These are phyloP conservation scores for Barnettozyma pratensis DNA, from an alignment of 805 yeast species.

Conservation along the genomic window DNA sequence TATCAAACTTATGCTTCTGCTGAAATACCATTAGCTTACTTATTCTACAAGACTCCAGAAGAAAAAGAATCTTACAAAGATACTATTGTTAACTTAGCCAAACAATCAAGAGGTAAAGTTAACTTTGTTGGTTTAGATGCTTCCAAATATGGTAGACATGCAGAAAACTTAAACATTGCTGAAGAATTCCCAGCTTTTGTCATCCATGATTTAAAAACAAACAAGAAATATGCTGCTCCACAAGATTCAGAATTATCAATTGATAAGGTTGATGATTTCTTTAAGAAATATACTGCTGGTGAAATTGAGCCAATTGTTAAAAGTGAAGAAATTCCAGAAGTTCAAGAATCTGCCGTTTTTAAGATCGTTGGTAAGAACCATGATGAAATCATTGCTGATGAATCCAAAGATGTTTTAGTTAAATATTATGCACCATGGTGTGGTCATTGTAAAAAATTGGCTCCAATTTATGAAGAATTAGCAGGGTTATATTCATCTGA, in stretches of 20 bases:
- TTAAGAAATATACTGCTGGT: constrained; percentile 60
- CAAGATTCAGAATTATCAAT: constrained; percentile 52
- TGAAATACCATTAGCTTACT: constrained; percentile 78
- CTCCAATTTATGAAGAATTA: constrained; percentile 84
- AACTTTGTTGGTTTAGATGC: constrained; percentile 91
- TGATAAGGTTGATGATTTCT: constrained; percentile 53
- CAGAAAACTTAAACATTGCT: constrained; percentile 76
- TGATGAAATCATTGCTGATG: constrained; percentile 56
- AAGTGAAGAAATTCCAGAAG: constrained; percentile 81
- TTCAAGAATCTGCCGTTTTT: constrained; percentile 68
- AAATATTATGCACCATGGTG: constrained; percentile 98
- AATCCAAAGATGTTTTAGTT: constrained; percentile 66
- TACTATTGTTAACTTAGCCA: constrained; percentile 58
- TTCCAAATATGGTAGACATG: constrained; percentile 74
- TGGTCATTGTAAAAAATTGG: constrained; percentile 90
- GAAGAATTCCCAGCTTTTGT: constrained; percentile 88
- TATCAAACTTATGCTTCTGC: constrained; percentile 70
- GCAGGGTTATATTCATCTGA: constrained; percentile 61
- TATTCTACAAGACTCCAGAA: constrained; percentile 69
- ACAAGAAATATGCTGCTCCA: constrained; percentile 72
- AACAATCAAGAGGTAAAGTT: constrained; percentile 69
- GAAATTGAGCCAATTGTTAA: constrained; percentile 67
- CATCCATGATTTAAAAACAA: constrained; percentile 64
- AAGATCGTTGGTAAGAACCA: constrained; percentile 83
- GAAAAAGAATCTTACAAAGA: constrained; percentile 54